A percentile compares a stretch with the other conserved stretches of the same genome.
These are phyloP conservation scores for Theobroma grandiflorum DNA, from an alignment of 441 rosid genomes.

Conservation along the genomic window DNA sequence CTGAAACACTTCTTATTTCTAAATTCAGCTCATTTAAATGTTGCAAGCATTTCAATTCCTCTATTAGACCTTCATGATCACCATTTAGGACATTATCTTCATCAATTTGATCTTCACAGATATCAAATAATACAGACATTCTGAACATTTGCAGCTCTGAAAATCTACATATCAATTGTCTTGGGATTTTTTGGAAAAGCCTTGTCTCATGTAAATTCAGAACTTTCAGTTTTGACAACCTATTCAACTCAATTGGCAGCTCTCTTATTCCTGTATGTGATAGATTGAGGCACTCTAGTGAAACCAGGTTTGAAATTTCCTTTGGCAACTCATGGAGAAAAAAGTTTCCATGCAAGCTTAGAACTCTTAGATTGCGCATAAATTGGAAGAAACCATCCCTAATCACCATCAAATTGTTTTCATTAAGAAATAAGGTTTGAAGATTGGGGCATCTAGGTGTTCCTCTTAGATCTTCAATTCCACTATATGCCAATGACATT, in stretches of 20 bases:
- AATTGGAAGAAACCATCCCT: not conserved
- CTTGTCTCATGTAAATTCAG: not conserved
- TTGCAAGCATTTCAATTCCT: constrained; percentile 10
- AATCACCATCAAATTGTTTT: no score
- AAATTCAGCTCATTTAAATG: not conserved
- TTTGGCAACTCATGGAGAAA: not conserved
- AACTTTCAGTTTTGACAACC: not conserved
- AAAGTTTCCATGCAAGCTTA: not conserved
- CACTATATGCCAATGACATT: no score
- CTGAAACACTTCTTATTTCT: not conserved
- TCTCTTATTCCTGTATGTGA: not conserved
- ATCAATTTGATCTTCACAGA: accelerated
- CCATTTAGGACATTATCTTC: not conserved
- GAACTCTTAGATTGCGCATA: constrained; percentile 24
- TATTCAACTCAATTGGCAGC: not conserved
- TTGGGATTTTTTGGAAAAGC: not conserved
- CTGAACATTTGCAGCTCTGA: constrained; percentile 7
- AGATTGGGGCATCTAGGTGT: no score
- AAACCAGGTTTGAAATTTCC: not conserved
- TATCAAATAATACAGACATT: not conserved
- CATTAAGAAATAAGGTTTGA: no score
- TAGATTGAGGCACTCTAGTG: not conserved
- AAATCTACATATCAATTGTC: not conserved
- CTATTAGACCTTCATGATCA: not conserved
- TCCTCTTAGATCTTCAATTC: no score